phyloP scores from a whole-genome alignment of 495 filamentous ascomycete species.

The Bryoglossum gracile region DNA sequence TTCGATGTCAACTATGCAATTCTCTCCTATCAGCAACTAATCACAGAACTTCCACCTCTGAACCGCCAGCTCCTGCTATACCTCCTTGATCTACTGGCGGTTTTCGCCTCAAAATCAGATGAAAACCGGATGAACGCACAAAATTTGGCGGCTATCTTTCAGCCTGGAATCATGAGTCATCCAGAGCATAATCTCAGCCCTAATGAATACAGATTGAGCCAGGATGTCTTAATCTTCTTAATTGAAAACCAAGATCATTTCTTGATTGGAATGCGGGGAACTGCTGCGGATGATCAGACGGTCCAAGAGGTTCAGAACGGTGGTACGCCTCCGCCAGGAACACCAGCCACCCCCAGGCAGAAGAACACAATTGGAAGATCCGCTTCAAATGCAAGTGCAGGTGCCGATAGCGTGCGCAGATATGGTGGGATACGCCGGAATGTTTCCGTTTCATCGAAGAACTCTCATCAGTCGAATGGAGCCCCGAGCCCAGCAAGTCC shows the following conservation, averaged over 20 bases:
- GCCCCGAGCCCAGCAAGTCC: slow-evolving; percentile 67
- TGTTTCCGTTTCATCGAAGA: slow-evolving; percentile 63
- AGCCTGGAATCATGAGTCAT: slow-evolving; percentile 91
- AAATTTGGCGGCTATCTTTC: slow-evolving; percentile 97
- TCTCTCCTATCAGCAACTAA: slow-evolving; percentile 74
- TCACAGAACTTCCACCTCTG: slow-evolving; percentile 84
- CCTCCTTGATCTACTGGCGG: slow-evolving; percentile 93
- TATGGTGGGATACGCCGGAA: slow-evolving; percentile 74
- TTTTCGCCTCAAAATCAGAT: slow-evolving; percentile 96
- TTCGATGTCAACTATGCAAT: slow-evolving; percentile 78
- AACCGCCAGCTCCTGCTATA: slow-evolving; percentile 95
- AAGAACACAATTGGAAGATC: slow-evolving; percentile 59
- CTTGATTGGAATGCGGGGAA: slow-evolving; percentile 90
- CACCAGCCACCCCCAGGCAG: slow-evolving; percentile 34
- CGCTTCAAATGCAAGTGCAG: slow-evolving; percentile 78
- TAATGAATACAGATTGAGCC: slow-evolving; percentile 85
- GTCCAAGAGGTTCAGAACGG: slow-evolving; percentile 74
- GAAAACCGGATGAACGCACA: slow-evolving; percentile 92
- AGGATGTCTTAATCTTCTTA: slow-evolving; percentile 94
- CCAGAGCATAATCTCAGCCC: slow-evolving; percentile 93
- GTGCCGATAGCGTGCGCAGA: slow-evolving; percentile 76
- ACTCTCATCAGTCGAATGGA: slow-evolving; percentile 63
- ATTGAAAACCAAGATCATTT: slow-evolving; percentile 95
- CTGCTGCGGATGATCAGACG: slow-evolving; percentile 79
- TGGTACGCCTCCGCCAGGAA: slow-evolving; percentile 48